Base-by-base conservation (phyloP, 306 rosid genomes). In the Delonix regia region DNA sequence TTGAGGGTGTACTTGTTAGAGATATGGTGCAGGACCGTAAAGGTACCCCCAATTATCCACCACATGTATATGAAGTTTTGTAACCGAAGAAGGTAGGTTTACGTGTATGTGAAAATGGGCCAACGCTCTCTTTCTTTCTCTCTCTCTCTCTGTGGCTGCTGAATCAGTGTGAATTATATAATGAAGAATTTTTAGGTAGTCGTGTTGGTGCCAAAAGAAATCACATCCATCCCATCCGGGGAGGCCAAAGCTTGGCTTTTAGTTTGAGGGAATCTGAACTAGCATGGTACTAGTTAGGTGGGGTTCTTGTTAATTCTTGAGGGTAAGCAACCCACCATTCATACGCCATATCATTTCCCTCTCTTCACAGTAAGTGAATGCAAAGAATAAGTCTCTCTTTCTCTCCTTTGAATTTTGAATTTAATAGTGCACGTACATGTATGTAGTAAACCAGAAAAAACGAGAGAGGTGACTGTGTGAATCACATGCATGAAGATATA, bases 121-220 rank as follows among this genome's bases (percentile, higher is more conserved):
- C 68, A 71, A 24, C 3, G 53, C 15, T 42, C 22, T 5, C 7
- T 70, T 21, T 48, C 30, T 60, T n/a, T 5, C 7, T 70, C 53
- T 48, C 30, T 60, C 15, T 42, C 22, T 5, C 7, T 70, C 53
- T 48, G 21, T 60, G 70, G 68, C 44, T 59, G 78, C 47, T 25
- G 66, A 9, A 27, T 69, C 36, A 60, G 24, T 36, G 67, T 76
- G 76, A 71, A 59, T 75, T 51, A 56, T 44, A 28, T 4, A 48
- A 39, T 59, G 77, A 60, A 62, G 85, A 83, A 82, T 82, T 69
- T 84, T 82, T 82, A 74, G 88, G 77, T 77, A 60, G 67, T 74
- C 80, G 88, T 67, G 87, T 67, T 34, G 59, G 65, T 80, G 85
- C 81, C 80, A 47, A 68, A 76, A 86, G 39, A 81, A 63, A 76